Conservation (phyloP, 2,329 filamentous ascomycete genomes). For the Aschersonia sp. region DNA sequence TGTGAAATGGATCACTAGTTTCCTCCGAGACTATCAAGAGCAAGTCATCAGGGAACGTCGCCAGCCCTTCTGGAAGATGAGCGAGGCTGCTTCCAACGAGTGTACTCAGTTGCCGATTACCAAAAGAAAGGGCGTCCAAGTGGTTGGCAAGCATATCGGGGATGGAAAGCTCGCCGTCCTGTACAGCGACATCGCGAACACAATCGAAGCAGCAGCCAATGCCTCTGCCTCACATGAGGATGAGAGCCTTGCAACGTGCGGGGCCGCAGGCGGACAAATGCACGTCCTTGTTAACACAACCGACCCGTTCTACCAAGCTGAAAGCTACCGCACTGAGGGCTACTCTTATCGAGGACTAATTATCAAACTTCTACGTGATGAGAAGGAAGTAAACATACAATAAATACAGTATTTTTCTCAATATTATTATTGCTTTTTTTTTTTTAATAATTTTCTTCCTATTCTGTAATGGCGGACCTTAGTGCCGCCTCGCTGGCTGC, state of each 20-base stretch:
- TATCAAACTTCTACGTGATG: not conserved
- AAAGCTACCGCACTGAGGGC: not conserved
- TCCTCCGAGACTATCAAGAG: not conserved
- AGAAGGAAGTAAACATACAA: not conserved
- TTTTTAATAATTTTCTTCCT: too few relatives aligned
- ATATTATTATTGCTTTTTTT: too few relatives aligned
- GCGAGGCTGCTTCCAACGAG: not conserved
- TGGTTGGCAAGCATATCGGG: not conserved
- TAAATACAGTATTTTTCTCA: too few relatives aligned
- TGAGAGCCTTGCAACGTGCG: not conserved
- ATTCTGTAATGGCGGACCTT: too few relatives aligned
- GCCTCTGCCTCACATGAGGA: not conserved
- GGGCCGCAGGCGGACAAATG: not conserved
- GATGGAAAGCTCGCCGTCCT: not conserved
- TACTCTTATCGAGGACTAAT: not conserved
- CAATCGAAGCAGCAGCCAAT: not conserved
- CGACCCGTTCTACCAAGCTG: not conserved
- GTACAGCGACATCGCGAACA: not conserved
- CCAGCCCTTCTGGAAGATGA: not conserved
- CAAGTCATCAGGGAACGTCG: not conserved
- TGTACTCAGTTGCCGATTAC: not conserved
- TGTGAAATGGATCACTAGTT: not conserved
- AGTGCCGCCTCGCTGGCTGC: too few relatives aligned
- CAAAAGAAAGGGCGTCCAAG: not conserved
- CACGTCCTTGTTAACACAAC: not conserved